phyloP scores from a whole-genome alignment of 1,284 basidiomycete genomes.

The Ustilago cynodontis region DNA sequence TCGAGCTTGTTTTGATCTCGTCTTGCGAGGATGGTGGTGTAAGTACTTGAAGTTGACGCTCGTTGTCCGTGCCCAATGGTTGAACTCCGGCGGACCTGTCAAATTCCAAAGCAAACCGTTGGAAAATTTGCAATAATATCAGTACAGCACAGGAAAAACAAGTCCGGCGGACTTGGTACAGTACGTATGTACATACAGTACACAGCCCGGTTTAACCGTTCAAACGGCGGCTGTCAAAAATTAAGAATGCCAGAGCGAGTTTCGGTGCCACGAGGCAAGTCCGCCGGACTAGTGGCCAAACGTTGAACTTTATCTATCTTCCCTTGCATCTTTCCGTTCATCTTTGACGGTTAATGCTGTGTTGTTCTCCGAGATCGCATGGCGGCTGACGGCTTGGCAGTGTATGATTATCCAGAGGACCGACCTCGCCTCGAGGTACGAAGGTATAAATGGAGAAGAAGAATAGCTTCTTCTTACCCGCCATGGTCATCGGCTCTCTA shows the following conservation, averaged over 20 bases:
- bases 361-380: background rate
- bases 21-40: background rate
- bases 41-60: background rate
- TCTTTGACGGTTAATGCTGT: background rate
- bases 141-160: background rate
- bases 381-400: background rate
- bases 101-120: background rate
- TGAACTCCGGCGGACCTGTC: conserved; percentile 31
- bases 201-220: background rate
- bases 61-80: background rate
- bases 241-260: background rate
- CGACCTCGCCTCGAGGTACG: background rate
- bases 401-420: background rate
- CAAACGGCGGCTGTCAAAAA: background rate
- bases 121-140: background rate
- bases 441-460: conserved; percentile 3
- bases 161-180: conserved; percentile 19
- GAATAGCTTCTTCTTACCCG: background rate
- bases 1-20: background rate
- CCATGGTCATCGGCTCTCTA: too few relatives aligned
- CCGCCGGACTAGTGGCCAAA: conserved; percentile 7
- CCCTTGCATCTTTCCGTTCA: background rate
- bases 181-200: too few relatives aligned
- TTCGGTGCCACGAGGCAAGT: conserved; percentile 9
- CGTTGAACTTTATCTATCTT: background rate